phyloP scores from a whole-genome alignment of 2,329 filamentous ascomycete species.

The Sarocladium brachiariae region DNA sequence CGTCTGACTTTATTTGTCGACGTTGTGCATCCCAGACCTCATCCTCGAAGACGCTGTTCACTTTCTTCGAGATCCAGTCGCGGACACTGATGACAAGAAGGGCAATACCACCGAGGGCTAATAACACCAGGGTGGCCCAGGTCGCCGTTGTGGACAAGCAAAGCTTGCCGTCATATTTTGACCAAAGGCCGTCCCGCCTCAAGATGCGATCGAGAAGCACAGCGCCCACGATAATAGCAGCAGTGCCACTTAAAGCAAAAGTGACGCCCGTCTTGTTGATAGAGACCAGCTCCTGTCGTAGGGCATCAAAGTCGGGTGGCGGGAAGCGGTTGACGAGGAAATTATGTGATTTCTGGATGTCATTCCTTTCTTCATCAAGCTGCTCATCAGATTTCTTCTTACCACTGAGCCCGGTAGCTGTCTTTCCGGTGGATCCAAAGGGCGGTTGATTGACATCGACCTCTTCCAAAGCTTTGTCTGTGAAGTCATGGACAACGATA shows the following conservation, averaged over 20 bases:
- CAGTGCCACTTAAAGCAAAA: constrained; percentile 28
- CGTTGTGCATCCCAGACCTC: constrained; percentile 62
- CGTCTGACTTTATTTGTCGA: constrained; percentile 38
- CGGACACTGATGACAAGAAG: constrained; percentile 40
- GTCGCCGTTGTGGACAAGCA: constrained; percentile 18
- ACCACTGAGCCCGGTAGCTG: constrained; percentile 29
- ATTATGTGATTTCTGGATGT: constrained; percentile 31
- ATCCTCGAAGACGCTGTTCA: constrained; percentile 58
- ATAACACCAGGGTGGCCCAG: constrained; percentile 20
- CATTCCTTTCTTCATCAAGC: constrained; percentile 27
- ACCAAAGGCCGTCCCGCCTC: constrained; percentile 10
- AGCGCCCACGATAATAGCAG: constrained; percentile 23
- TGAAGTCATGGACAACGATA: constrained; percentile 62
- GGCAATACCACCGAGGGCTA: background rate
- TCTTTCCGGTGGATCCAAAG: constrained; percentile 27
- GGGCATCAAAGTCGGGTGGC: constrained; percentile 38
- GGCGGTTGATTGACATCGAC: constrained; percentile 24
- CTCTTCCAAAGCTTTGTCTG: constrained; percentile 48
- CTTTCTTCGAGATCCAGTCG: constrained; percentile 55
- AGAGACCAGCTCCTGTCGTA: constrained; percentile 25
- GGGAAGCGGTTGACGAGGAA: constrained; percentile 39
- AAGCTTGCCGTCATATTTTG: constrained; percentile 7
- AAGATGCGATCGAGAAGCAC: constrained; percentile 17
- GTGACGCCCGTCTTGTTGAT: constrained; percentile 29
- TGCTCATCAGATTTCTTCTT: constrained; percentile 33